phyloP scores from a whole-genome alignment of 495 filamentous ascomycete species.

The Aspergillus incahuasiensis region DNA sequence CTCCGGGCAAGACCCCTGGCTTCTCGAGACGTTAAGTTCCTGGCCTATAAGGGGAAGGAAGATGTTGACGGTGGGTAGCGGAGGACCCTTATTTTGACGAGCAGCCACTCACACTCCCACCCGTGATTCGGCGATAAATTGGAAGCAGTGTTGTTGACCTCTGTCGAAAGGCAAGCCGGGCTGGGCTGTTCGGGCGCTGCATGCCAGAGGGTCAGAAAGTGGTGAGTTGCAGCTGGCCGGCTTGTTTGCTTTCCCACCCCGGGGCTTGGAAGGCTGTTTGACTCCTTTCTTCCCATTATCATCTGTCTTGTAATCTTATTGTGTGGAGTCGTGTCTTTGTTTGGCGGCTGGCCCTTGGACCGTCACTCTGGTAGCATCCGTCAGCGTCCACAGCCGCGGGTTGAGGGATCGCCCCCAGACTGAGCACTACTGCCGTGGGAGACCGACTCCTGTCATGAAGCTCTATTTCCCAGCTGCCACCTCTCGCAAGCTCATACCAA shows the following conservation, averaged over 20 bases:
- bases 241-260: slow-evolving; percentile 8
- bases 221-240: not conserved
- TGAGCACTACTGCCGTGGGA: not conserved
- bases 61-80: not conserved
- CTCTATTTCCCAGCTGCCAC: not conserved
- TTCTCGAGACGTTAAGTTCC: not conserved
- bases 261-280: not conserved
- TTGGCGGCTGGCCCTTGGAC: not conserved
- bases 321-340: slow-evolving; percentile 7
- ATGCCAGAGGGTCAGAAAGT: not conserved
- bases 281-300: not conserved
- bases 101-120: too few relatives aligned
- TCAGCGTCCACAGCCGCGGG: not conserved
- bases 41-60: slow-evolving; percentile 5
- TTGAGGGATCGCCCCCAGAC: not conserved
- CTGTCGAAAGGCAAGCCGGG: too few relatives aligned
- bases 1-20: not conserved
- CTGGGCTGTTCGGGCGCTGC: not conserved
- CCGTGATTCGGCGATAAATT: not conserved
- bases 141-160: too few relatives aligned
- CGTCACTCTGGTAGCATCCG: not conserved
- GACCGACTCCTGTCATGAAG: not conserved
- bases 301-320: not conserved
- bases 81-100: not conserved
- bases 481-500: not conserved